phyloP scores from a whole-genome alignment of 176 grass and related monocot genomes.

The Oryza australiensis region DNA sequence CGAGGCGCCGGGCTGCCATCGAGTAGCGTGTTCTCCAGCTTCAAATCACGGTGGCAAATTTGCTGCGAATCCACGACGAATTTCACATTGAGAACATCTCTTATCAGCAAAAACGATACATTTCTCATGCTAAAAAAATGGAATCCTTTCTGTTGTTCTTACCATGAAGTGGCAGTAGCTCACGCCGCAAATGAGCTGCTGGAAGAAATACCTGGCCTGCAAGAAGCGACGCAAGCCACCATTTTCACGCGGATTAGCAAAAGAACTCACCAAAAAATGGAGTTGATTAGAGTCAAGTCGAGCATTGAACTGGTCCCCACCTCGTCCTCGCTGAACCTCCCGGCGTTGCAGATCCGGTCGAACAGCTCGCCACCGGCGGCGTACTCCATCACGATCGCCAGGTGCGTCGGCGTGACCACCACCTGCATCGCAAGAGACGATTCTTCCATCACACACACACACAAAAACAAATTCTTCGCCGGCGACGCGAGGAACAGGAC shows the following conservation, averaged over 20 bases:
- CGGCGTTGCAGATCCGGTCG: slow-evolving; percentile 78
- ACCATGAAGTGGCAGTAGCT: slow-evolving; percentile 89
- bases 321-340: slow-evolving; percentile 81
- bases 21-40: slow-evolving; percentile 81
- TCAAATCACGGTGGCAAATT: slow-evolving; percentile 75
- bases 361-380: slow-evolving; percentile 74
- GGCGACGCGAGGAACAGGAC: not conserved
- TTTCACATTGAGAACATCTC: not conserved
- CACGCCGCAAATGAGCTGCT: slow-evolving; percentile 73
- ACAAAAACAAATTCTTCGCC: not conserved
- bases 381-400: slow-evolving; percentile 90
- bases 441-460: not conserved
- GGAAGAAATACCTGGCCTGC: slow-evolving; percentile 73
- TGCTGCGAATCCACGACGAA: slow-evolving; percentile 39
- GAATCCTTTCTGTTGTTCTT: not conserved
- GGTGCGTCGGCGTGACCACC: slow-evolving; percentile 70
- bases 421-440: slow-evolving; percentile 23
- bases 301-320: slow-evolving; percentile 15
- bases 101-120: too few species aligned
- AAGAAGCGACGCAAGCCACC: not conserved
- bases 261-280: not conserved
- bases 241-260: not conserved
- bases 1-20: slow-evolving; percentile 68
- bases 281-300: not conserved
- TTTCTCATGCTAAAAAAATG: not conserved